A percentile compares a stretch with the other conserved stretches of the same genome.
These are phyloP conservation scores for Cercospora canescens DNA, from an alignment of 2,329 filamentous ascomycete genomes.

Conservation along the genomic window DNA sequence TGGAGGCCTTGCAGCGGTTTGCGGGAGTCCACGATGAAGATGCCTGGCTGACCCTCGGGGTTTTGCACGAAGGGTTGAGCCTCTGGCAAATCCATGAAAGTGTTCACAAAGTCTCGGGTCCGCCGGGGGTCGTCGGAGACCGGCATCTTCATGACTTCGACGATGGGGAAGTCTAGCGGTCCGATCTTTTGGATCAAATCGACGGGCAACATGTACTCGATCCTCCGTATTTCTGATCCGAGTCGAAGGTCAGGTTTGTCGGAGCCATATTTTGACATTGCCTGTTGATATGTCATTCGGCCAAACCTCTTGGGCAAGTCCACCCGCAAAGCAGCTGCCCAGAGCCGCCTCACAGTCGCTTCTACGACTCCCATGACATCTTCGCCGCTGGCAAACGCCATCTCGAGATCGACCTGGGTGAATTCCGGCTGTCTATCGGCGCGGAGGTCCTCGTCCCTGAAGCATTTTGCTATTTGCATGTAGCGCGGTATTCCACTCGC, in stretches of 20 bases:
- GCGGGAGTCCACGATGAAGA: slow-evolving; percentile 72
- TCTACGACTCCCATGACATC: slow-evolving; percentile 67
- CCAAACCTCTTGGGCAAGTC: slow-evolving; percentile 52
- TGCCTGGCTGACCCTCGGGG: slow-evolving; percentile 73
- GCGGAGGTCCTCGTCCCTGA: slow-evolving; percentile 89
- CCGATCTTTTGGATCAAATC: slow-evolving; percentile 76
- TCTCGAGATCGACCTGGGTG: slow-evolving; percentile 92
- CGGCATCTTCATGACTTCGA: slow-evolving; percentile 73
- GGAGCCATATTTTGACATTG: slow-evolving; percentile 78
- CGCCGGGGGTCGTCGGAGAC: slow-evolving; percentile 54
- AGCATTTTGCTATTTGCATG: slow-evolving; percentile 91
- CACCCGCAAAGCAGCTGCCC: slow-evolving; percentile 50
- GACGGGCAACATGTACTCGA: slow-evolving; percentile 63
- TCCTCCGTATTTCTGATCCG: slow-evolving; percentile 61
- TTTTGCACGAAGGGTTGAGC: slow-evolving; percentile 64
- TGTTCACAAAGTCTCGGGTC: slow-evolving; percentile 62
- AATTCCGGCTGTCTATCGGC: slow-evolving; percentile 96
- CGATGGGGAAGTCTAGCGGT: slow-evolving; percentile 63
- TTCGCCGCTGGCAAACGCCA: slow-evolving; percentile 75
- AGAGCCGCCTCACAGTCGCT: slow-evolving; percentile 56
- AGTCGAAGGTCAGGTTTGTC: slow-evolving; percentile 92
- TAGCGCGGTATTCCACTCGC: slow-evolving; percentile 80
- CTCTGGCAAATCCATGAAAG: slow-evolving; percentile 70
- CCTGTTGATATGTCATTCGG: slow-evolving; percentile 69
- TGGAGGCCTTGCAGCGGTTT: slow-evolving; percentile 77